Base-by-base conservation (phyloP, 306 rosid genomes). In the Heteromeles arbutifolia region DNA sequence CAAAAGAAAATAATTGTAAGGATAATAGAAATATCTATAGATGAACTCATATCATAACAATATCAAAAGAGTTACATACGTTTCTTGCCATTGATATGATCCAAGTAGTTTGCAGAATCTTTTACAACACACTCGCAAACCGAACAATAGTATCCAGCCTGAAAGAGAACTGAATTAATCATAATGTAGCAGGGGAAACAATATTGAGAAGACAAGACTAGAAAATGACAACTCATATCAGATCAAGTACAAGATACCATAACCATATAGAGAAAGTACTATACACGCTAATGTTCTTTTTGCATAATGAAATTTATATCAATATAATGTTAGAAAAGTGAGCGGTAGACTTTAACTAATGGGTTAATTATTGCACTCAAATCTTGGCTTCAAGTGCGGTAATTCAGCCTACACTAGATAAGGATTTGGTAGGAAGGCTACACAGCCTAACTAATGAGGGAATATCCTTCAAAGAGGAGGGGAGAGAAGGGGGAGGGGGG, bases 71-170 rank as follows among this genome's bases (percentile, higher is more conserved):
- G 44, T 11, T 64, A 73, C 99, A 14, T 89, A 96, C 99, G 99
- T 85, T 96, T 96, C 86, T 96, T 96, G 79, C 99, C 98, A 92
- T 96, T 96, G 69, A 96, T 96, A 84, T 92, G 98, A 90, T 96
- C 99, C 86, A 96, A 85, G 87, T 87, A 96, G 83, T 96, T 96
- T 74, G 98, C 99, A 41, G 98, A 96, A 86, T 96, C 98, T 85
- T 92, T 96, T 29, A 96, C 99, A n/a, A 96, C 99, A 75, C 99
- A 96, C 73, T 96, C 96, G 79, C 99, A 96, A 79, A 96, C 99
- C 17, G 96, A 84, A 80, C 99, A 96, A 77, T 65, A 90, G 82
- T 96, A 96, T 79, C 99, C 99, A 63, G 96, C 99, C 99, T 96
- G 91, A 83, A 85, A 75, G 74, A 44, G 13, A 78, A 69, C 7